A percentile compares a stretch with the other conserved stretches of the same genome.
phyloP scores from a whole-genome alignment of 768 basidiomycete species.

The Tricholoma terreum region DNA sequence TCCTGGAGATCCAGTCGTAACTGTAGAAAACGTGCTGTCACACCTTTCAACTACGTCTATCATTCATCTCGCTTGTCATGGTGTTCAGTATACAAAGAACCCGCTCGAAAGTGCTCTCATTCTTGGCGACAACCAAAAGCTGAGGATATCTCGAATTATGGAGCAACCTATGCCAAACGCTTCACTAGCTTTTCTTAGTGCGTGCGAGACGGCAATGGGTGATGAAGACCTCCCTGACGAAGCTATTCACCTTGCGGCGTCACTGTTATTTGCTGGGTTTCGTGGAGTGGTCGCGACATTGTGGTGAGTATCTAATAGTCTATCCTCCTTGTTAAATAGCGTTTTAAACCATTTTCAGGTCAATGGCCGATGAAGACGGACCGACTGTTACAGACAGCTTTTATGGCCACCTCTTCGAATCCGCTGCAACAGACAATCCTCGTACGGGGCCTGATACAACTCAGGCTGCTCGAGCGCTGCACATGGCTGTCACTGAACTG shows the following conservation, averaged over 20 bases:
- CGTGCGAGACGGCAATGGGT: slow-evolving; percentile 43
- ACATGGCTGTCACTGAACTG: background rate
- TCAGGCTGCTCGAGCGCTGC: background rate
- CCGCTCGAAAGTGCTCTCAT: slow-evolving; percentile 17
- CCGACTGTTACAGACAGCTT: slow-evolving; percentile 27
- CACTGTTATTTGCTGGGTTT: slow-evolving; percentile 35
- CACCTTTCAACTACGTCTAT: background rate
- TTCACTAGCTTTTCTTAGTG: slow-evolving; percentile 43
- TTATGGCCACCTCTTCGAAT: slow-evolving; percentile 4
- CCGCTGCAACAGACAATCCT: background rate
- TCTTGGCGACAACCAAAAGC: slow-evolving; percentile 16
- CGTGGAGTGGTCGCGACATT: slow-evolving; percentile 38
- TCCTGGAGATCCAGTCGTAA: background rate
- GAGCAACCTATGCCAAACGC: slow-evolving; percentile 19
- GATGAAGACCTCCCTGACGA: slow-evolving; percentile 22
- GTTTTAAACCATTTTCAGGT: too few species aligned
- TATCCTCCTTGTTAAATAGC: too few species aligned
- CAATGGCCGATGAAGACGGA: too few species aligned
- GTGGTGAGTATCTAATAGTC: too few species aligned
- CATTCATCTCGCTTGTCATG: slow-evolving; percentile 40
- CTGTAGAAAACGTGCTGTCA: background rate
- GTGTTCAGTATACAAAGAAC: slow-evolving; percentile 25
- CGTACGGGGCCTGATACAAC: background rate
- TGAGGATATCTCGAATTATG: slow-evolving; percentile 22
- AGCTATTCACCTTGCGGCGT: slow-evolving; percentile 39